These are phyloP conservation scores for Lanmaoa rubissima DNA, from an alignment of 768 basidiomycete species.

Conservation along the genomic window DNA sequence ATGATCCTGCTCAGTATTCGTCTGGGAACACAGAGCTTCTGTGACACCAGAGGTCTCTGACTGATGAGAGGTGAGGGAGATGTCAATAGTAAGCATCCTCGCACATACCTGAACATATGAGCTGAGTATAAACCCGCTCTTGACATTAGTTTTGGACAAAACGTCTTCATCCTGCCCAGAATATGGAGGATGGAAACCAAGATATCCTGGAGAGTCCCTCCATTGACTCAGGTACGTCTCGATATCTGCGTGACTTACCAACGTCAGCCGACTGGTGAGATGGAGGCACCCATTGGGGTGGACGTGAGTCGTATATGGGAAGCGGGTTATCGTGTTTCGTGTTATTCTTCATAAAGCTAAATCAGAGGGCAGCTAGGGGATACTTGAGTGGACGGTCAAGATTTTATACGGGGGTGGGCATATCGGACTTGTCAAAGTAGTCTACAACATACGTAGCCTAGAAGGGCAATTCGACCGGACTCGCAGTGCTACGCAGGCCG, in stretches of 20 bases:
- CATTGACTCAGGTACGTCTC: neutral
- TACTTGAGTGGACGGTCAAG: neutral
- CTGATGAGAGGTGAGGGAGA: conserved; percentile 11
- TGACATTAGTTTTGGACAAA: conserved; percentile 61
- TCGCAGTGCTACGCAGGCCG: no score
- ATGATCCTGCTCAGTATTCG: conserved; percentile 36
- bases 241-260: conserved; percentile 40
- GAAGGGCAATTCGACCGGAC: no score
- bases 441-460: neutral
- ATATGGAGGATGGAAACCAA: conserved; percentile 73
- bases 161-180: conserved; percentile 75
- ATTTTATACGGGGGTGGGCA: neutral
- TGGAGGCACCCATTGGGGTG: conserved; percentile 72
- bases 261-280: conserved; percentile 67
- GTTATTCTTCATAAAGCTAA: conserved; percentile 21
- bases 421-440: neutral
- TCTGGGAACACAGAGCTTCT: conserved; percentile 14
- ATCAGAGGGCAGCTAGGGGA: neutral
- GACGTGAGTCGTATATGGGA: conserved; percentile 62
- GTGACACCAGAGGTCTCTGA: conserved; percentile 20
- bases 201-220: conserved; percentile 50
- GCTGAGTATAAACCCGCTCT: conserved; percentile 57
- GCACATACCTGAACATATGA: conserved; percentile 57
- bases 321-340: conserved; percentile 32
- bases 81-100: neutral